Base-by-base conservation (phyloP, 306 rosid genomes). In the Cicer cuneatum region DNA sequence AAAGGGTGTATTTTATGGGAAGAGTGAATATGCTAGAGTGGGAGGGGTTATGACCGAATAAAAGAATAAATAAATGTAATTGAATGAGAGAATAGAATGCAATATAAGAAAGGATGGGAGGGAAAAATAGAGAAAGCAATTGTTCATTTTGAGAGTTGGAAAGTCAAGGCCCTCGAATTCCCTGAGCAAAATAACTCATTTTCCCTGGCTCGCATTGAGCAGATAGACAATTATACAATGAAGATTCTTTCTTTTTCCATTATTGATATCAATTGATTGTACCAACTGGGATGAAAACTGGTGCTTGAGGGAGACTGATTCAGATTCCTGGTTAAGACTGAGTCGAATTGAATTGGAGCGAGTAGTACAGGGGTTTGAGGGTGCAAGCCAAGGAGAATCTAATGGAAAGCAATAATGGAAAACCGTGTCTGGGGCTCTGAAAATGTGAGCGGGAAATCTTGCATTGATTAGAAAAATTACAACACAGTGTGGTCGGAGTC, bases 1-100 rank as follows among this genome's bases (percentile, higher is more conserved):
- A 63, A 63, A 63, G 35, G 18, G 47, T 15, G 11, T 8, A 38
- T 38, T 60, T 60, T 60, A 35, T 2, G 66, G 35, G 45, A 19
- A 10, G 66, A 38, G 47, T 39, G 68, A 40, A 62, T 62, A 62
- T 7, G 68, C 47, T 62, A 62, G 68, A 14, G 3, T 58, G n/a
- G 47, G 46, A 38, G 67, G 38, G 68, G 47, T 24, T 11, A 56
- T 56, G 9, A 43, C 48, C 4, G 12, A 43, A 2, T 43, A 43
- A 43, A 43, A 43, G 48, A 43, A 43, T 43, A 43, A 8, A 10
- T 43, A 43, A 2, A 7, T 42, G 47, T 42, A 42, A 42, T 42
- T 42, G 47, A 42, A 42, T 42, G 49, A 45, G 3, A 45, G 49
- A 45, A 45, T n/a, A 45, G 49, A 45, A 45, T 45, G 49, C 12